Evolutionary conservation across 1,284 basidiomycete genomes (phyloP), one percentile per base, ranked within the genome.

Genomic region (Sphaerobolus stellatus): DNA sequence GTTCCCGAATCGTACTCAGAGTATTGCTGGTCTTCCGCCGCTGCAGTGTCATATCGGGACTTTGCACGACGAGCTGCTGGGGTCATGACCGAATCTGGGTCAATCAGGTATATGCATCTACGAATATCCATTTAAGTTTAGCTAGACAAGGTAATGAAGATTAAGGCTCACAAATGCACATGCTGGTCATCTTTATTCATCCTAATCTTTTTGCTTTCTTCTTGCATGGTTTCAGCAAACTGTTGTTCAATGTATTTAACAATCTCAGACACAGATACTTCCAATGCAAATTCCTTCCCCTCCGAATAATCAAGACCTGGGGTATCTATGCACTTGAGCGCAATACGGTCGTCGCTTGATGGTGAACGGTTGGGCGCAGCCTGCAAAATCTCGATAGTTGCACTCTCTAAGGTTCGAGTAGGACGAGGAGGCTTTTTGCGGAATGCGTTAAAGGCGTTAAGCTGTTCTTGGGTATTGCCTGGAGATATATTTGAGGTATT

Each of bases 121-220:
- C 14, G 62, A 66, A 65, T 70, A 64, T 54, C 41, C 50, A 25
- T 52, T 48, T 43, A 33, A 44, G 25, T 45, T 18, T 28, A 56
- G 27, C 48, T 54, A 36, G 40, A 38, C 44, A 28, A 43, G 50
- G 36, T 48, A 43, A 30, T 25, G 41, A 55, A 44, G 45, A 29
- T 14, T 43, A 50, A 22, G 50, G 40, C 87, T 69, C 66, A 92
- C 88, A 92, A 70, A 71, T 92, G 87, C 64, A 92, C 83, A 64
- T 91, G 88, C 64, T 90, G 84, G 70, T 92, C 90, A 53, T 87
- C 90, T 71, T 87, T 90, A 71, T 81, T 90, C 66, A 89, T 83
- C 60, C 90, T 80, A 50, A 92, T 74, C 41, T 92, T 88, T 76
- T 92, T 92, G 56, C 82, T 59, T 59, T 88, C 89, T 76, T 92